Conservation (phyloP, 2,329 filamentous ascomycete species). For the Simplicillium sp. region DNA sequence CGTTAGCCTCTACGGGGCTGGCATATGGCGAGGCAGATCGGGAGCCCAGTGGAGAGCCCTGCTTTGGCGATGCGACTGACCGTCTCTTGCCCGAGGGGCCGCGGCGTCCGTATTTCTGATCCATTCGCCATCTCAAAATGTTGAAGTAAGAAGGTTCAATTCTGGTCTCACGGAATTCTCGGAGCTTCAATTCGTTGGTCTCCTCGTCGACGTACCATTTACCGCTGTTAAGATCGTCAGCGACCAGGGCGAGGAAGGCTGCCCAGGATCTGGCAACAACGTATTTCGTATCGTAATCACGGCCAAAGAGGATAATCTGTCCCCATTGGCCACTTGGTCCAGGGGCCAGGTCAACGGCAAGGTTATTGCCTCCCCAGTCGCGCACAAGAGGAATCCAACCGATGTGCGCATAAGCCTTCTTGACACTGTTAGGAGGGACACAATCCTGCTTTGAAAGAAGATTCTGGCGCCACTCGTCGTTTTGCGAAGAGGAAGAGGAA, state of each 20-base stretch:
- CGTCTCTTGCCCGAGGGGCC: conserved; percentile 37
- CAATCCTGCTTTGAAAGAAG: conserved; percentile 78
- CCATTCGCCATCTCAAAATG: conserved; percentile 87
- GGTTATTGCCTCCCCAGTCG: conserved; percentile 98
- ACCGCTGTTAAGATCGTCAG: conserved; percentile 82
- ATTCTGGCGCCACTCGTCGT: conserved; percentile 70
- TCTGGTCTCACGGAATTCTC: conserved; percentile 80
- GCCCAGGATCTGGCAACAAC: conserved; percentile 91
- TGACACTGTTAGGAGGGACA: conserved; percentile 75
- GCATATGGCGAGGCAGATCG: conserved; percentile 53
- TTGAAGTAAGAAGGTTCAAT: conserved; percentile 92
- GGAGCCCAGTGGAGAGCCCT: conserved; percentile 35
- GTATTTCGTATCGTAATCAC: conserved; percentile 98
- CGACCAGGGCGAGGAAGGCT: conserved; percentile 73
- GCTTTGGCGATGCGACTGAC: conserved; percentile 35
- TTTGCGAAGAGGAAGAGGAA: conserved; percentile 39
- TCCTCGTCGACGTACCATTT: conserved; percentile 94
- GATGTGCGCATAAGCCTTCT: conserved; percentile 87
- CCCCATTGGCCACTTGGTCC: conserved; percentile 89
- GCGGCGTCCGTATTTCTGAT: conserved; percentile 83
- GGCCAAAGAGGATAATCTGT: conserved; percentile 91
- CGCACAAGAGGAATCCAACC: conserved; percentile 93
- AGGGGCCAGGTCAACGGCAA: conserved; percentile 86
- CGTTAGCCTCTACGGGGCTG: conserved; percentile 49
- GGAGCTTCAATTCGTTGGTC: conserved; percentile 78